phyloP scores from a whole-genome alignment of 78 protist genomes.

The Corallochytrium limacisporum region DNA sequence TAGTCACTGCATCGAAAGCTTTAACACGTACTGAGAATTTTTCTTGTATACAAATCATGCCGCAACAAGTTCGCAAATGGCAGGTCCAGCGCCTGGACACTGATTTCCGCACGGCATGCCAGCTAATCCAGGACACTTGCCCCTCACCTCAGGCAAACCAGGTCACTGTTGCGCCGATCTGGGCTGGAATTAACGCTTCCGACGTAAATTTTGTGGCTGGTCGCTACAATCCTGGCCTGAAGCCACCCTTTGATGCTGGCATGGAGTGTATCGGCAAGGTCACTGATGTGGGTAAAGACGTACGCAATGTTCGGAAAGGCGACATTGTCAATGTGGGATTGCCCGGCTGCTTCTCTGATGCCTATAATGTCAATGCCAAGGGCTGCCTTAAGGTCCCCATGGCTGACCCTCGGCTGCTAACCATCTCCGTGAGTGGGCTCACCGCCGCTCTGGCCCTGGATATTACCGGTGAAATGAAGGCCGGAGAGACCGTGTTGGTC shows the following conservation, averaged over 20 bases:
- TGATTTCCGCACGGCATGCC: too few species aligned
- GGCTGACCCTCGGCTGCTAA: neutral
- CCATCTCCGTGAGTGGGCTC: conserved; percentile 10
- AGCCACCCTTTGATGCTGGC: conserved; percentile 41
- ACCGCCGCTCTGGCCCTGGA: conserved; percentile 37
- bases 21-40: too few species aligned
- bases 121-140: too few species aligned
- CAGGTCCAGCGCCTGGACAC: too few species aligned
- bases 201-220: conserved; percentile 12
- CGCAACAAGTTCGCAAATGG: too few species aligned
- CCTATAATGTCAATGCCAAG: neutral
- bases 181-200: conserved; percentile 38
- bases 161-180: too few species aligned
- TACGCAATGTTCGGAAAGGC: neutral
- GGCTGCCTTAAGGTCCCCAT: neutral
- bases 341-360: conserved; percentile 8
- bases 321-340: neutral
- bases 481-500: conserved; percentile 30
- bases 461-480: neutral
- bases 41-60: too few species aligned
- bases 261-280: conserved; percentile 20
- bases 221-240: conserved; percentile 4
- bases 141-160: too few species aligned
- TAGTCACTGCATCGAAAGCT: too few species aligned
- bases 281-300: neutral